Conservation (phyloP, 1,139 yeast species). For the Zygotorulaspora mrakii region DNA sequence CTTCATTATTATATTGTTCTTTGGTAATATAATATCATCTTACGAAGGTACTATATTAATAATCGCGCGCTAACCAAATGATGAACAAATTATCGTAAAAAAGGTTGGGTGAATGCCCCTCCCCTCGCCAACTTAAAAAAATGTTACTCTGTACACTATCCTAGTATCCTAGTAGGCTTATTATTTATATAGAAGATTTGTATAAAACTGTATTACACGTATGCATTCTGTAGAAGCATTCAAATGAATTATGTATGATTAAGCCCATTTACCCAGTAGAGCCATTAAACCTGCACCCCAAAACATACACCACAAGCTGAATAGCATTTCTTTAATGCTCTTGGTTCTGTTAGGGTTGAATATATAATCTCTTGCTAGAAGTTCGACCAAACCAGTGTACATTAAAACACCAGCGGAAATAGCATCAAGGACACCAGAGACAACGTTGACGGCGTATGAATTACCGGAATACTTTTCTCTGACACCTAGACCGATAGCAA, state of each 20-base stretch:
- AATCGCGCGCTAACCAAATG: too few relatives aligned
- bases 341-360: conserved; percentile 50
- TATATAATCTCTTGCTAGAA: conserved; percentile 77
- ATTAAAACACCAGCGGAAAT: conserved; percentile 74
- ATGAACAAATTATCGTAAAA: too few relatives aligned
- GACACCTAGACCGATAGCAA: conserved; percentile 78
- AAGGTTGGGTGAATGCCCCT: too few relatives aligned
- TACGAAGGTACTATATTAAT: too few relatives aligned
- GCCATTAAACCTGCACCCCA: conserved; percentile 76
- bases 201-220: too few relatives aligned
- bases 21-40: too few relatives aligned
- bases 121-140: too few relatives aligned
- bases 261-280: conserved; percentile 76
- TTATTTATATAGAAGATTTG: too few relatives aligned
- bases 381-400: conserved; percentile 78
- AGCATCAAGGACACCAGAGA: conserved; percentile 71
- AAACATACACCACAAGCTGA: conserved; percentile 37
- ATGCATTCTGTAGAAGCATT: too few relatives aligned
- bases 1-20: too few relatives aligned
- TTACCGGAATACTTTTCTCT: conserved; percentile 58
- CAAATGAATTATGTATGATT: conserved; percentile 15
- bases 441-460: conserved; percentile 57
- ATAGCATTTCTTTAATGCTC: conserved; percentile 35
- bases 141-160: too few relatives aligned
- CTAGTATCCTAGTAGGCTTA: too few relatives aligned